Base-by-base conservation (phyloP, 2,329 filamentous ascomycete species). In the Metarhizium rileyi region DNA sequence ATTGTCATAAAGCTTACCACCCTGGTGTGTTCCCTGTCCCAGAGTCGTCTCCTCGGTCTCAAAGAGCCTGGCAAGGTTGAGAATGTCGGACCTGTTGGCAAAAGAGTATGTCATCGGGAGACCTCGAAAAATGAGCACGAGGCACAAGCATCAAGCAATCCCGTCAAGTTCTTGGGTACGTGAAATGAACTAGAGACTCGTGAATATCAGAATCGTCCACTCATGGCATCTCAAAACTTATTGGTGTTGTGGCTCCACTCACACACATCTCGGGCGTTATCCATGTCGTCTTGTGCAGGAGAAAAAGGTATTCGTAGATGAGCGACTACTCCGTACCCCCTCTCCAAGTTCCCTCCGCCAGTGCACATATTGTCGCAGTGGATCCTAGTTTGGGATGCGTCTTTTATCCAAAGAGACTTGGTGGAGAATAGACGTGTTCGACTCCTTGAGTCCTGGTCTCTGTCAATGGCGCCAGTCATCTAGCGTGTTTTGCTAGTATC, bases 401-500 rank as follows among this genome's bases (percentile, higher is more conserved):
- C 38, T 42, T 25, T 42, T 23, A 42, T 12, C 10, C 38, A 42
- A 12, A 23, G 22, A 40, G 36, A 30, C 36, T 40, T 23, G 23
- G 40, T 47, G 49, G 49, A 44, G 49, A 18, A 44, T 38, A 23
- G 8, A 25, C 12, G 7, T 38, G 16, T 38, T 9, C 23, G 26
- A 50, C 18, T 28, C 22, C n/a, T 20, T 40, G 28, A 28, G 23
- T 45, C 23, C 20, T 16, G 25, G 36, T 18, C 26, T 48, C 20
- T 9, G 48, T n/a, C 23, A 40, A 20, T 22, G 36, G 42, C 10
- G 38, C 43, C 27, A 27, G 27, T 44, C 23, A 25, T 30, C 20
- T 51, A 48, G 45, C 40, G 46, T 47, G 26, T 33, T 45, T 35
- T 41, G 46, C 43, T 48, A 28, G 33, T 30, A 46, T 33, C 18